A percentile compares a stretch with the other conserved stretches of the same genome.
phyloP scores from a whole-genome alignment of 495 filamentous ascomycete genomes.

The Lentithecium fluviatile region DNA sequence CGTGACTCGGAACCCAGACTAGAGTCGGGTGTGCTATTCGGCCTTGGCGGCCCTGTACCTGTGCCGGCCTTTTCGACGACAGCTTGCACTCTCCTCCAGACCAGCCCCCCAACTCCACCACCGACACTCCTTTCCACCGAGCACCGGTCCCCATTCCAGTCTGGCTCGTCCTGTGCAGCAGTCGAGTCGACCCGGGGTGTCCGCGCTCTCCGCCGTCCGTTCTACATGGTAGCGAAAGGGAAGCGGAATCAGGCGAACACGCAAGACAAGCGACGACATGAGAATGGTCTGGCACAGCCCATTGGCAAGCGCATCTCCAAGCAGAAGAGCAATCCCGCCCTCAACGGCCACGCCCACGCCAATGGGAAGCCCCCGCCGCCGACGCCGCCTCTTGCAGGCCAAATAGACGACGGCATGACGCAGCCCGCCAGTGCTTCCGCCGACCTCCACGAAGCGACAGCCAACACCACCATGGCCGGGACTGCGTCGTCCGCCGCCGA shows the following conservation, averaged over 20 bases:
- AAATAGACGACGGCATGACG: constrained; percentile 34
- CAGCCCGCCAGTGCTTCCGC: constrained; percentile 26
- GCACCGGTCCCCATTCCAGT: constrained; percentile 41
- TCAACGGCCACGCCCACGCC: constrained; percentile 54
- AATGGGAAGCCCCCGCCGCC: constrained; percentile 52
- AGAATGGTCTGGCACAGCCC: constrained; percentile 82
- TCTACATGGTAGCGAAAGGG: constrained; percentile 65
- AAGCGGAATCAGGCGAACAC: constrained; percentile 57
- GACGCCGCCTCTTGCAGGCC: constrained; percentile 43
- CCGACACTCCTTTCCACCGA: constrained; percentile 30
- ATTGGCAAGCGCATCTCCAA: constrained; percentile 72
- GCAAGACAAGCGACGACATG: constrained; percentile 72
- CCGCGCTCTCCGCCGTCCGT: constrained; percentile 28
- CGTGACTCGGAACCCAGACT: no score
- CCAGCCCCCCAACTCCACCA: constrained; percentile 24
- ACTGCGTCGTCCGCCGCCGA: constrained; percentile 5
- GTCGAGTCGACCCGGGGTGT: constrained; percentile 34
- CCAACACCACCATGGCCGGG: constrained; percentile 19
- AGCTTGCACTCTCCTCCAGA: constrained; percentile 13
- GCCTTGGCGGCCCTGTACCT: no score
- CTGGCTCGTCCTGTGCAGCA: constrained; percentile 38
- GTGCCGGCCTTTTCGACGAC: not conserved
- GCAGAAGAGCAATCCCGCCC: constrained; percentile 62
- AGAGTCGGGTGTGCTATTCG: no score
- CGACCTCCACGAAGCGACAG: constrained; percentile 18